Evolutionary conservation across 2,329 filamentous ascomycete genomes (phyloP).

Genomic region (Pseudogymnoascus sp.): DNA sequence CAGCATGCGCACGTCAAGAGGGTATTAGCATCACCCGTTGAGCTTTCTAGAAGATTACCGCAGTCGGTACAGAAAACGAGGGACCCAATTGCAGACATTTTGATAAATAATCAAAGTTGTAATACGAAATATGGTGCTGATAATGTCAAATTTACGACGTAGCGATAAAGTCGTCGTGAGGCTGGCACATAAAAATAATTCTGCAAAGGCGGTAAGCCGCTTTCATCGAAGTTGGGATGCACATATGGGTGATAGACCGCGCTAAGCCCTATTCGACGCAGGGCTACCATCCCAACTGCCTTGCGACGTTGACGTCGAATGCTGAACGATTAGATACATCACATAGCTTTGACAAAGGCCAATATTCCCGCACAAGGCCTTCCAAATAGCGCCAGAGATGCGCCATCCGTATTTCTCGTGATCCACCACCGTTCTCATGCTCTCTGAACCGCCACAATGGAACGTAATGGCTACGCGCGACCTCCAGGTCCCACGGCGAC

Average conservation of each 20-base stretch:
- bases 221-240: conserved; percentile 6
- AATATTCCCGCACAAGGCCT: not conserved
- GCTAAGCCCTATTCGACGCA: conserved; percentile 8
- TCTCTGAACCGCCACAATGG: conserved; percentile 20
- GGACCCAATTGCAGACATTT: conserved; percentile 82
- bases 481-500: conserved; percentile 10
- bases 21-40: conserved; percentile 66
- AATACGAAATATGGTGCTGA: not conserved
- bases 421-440: not conserved
- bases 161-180: not conserved
- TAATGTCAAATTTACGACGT: not conserved
- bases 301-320: conserved; percentile 4
- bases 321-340: conserved; percentile 6
- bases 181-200: conserved; percentile 10
- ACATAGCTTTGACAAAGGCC: not conserved
- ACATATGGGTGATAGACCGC: not conserved
- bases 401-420: not conserved
- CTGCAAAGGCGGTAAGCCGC: conserved; percentile 10
- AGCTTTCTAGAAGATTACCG: conserved; percentile 78
- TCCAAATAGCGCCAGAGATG: not conserved
- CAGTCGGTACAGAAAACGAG: conserved; percentile 90
- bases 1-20: conserved; percentile 78
- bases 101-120: conserved; percentile 19
- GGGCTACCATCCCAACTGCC: conserved; percentile 7
- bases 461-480: conserved; percentile 21